Evolutionary conservation across 768 basidiomycete species (phyloP).

Genomic region (Suillus luteus): DNA sequence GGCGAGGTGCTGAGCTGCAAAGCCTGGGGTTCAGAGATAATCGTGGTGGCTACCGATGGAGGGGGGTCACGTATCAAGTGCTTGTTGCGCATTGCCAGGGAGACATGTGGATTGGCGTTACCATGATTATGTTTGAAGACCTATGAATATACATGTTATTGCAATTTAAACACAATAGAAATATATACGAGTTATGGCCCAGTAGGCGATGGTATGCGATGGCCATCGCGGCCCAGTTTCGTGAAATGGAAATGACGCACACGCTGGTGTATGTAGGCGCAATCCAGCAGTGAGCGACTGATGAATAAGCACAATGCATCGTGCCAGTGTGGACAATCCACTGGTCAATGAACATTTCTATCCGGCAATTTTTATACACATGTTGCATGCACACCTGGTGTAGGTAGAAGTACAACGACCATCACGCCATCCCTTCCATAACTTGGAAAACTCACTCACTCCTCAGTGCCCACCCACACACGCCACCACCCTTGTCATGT

Average conservation of each 20-base stretch:
- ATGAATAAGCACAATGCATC: not conserved
- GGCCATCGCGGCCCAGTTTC: not conserved
- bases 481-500: not conserved
- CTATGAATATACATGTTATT: not conserved
- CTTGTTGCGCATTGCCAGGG: conserved; percentile 1
- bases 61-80: not conserved
- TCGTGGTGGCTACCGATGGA: not conserved
- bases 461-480: not conserved
- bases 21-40: not conserved
- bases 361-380: not conserved
- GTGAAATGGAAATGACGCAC: not conserved
- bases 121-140: not conserved
- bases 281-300: not conserved
- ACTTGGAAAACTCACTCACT: not conserved
- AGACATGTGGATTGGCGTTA: not conserved
- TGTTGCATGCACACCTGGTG: not conserved
- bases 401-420: not conserved
- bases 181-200: not conserved
- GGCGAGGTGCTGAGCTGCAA: conserved; percentile 4
- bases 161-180: not conserved
- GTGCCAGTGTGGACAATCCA: not conserved
- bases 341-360: no score
- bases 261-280: no score
- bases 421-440: not conserved
- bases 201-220: not conserved